Evolutionary conservation across 2,329 filamentous ascomycete genomes (phyloP).

Genomic region (Aspergillus sp.): DNA sequence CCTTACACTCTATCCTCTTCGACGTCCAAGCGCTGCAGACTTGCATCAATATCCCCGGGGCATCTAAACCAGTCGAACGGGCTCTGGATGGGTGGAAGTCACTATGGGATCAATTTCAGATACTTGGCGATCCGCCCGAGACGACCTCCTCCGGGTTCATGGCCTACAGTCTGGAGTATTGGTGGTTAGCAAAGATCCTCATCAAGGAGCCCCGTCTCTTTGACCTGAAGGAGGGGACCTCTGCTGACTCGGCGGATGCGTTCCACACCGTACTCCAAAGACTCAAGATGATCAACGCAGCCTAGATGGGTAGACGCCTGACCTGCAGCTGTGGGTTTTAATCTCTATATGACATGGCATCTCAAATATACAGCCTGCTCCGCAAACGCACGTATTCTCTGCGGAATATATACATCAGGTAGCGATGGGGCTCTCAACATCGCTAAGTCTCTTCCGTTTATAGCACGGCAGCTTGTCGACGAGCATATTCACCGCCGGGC

Average conservation of each 20-base stretch:
- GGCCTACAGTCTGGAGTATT: not conserved
- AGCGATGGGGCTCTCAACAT: not conserved
- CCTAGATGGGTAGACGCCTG: too few relatives aligned
- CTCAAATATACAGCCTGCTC: too few relatives aligned
- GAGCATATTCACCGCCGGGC: not conserved
- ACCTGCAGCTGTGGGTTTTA: too few relatives aligned
- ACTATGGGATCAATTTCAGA: not conserved
- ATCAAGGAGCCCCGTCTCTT: not conserved
- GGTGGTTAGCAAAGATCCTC: slow-evolving; percentile 2
- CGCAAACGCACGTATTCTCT: too few relatives aligned
- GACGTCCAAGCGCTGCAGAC: not conserved
- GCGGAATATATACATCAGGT: not conserved
- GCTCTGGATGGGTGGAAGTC: slow-evolving; percentile 1
- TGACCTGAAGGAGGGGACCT: not conserved
- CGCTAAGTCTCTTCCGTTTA: not conserved
- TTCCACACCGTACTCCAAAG: not conserved
- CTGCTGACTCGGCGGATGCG: not conserved
- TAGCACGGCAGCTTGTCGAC: not conserved
- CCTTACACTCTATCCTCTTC: slow-evolving; percentile 2
- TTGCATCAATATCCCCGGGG: not conserved
- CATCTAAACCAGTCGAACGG: not conserved
- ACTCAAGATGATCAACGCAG: not conserved
- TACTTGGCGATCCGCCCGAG: not conserved
- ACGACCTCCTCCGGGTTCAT: not conserved
- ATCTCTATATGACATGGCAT: too few relatives aligned